Conservation (phyloP, 106 monocot genomes). For the Dioscorea dumetorum region DNA sequence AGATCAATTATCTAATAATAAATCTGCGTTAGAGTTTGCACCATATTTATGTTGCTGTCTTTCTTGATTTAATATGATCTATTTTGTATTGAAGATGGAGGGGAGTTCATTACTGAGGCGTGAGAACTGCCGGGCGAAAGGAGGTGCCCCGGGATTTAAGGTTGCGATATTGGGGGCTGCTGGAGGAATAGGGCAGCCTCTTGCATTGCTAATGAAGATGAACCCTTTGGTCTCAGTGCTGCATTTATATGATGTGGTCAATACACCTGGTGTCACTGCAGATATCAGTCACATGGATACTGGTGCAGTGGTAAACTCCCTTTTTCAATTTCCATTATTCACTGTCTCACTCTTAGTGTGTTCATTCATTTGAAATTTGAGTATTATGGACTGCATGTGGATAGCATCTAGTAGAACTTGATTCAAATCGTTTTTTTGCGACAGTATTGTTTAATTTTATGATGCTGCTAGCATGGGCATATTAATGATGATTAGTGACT, state of each 20-base stretch:
- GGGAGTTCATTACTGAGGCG: conserved; percentile 16
- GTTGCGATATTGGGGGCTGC: conserved; percentile 42
- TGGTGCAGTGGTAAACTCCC: conserved; percentile 31
- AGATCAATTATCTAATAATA: too few species aligned
- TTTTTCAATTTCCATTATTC: not conserved
- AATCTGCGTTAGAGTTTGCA: too few species aligned
- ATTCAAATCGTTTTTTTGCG: too few species aligned
- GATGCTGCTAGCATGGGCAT: too few species aligned
- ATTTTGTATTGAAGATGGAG: conserved; percentile 1
- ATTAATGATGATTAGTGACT: too few species aligned
- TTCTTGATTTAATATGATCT: too few species aligned
- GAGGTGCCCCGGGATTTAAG: conserved; percentile 45
- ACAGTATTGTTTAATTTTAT: too few species aligned
- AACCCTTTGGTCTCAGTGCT: conserved; percentile 43
- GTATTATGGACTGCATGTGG: too few species aligned
- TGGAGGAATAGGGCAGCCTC: conserved; percentile 44
- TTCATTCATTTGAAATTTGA: too few species aligned
- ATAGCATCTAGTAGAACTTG: too few species aligned
- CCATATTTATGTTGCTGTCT: too few species aligned
- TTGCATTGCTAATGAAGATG: conserved; percentile 45
- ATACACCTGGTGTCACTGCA: conserved; percentile 42
- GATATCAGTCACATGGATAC: conserved; percentile 57
- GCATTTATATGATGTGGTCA: conserved; percentile 50
- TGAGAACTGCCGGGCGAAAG: conserved; percentile 24
- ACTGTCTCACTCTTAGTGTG: too few species aligned